Evolutionary conservation across 805 yeast genomes (phyloP).

Genomic region (Teunomyces panamensis): DNA sequence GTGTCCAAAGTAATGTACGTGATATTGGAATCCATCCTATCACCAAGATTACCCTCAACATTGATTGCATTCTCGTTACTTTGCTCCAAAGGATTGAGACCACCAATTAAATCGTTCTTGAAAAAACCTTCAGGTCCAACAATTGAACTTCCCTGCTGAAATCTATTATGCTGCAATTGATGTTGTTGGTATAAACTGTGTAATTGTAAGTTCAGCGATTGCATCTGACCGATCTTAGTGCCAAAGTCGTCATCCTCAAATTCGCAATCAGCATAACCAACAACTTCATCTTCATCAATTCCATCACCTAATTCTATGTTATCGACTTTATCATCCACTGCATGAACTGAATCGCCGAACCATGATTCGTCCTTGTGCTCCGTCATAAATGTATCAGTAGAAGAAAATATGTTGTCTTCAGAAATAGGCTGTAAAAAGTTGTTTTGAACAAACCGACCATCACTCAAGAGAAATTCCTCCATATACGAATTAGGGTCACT

Average conservation of each 20-base stretch:
- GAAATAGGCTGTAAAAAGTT: slow-evolving; percentile 37
- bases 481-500: slow-evolving; percentile 23
- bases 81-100: slow-evolving; percentile 15
- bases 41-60: slow-evolving; percentile 52
- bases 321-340: slow-evolving; percentile 11
- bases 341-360: slow-evolving; percentile 14
- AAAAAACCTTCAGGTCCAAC: slow-evolving; percentile 21
- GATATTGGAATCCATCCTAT: slow-evolving; percentile 52
- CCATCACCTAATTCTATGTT: slow-evolving; percentile 19
- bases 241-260: slow-evolving; percentile 30
- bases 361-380: slow-evolving; percentile 25
- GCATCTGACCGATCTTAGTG: slow-evolving; percentile 6
- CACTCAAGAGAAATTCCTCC: slow-evolving; percentile 37
- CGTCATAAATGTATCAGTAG: slow-evolving; percentile 8
- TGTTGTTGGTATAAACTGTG: slow-evolving; percentile 18
- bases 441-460: slow-evolving; percentile 40
- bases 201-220: slow-evolving; percentile 9
- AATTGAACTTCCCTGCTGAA: slow-evolving; percentile 11
- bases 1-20: slow-evolving; percentile 70
- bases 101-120: slow-evolving; percentile 18
- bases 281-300: slow-evolving; percentile 23
- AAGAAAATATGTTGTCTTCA: slow-evolving; percentile 24
- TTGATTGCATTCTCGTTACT: slow-evolving; percentile 4
- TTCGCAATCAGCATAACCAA: slow-evolving; percentile 26
- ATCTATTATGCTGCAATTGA: slow-evolving; percentile 16